Conservation (phyloP, 2,329 filamentous ascomycete genomes). For the Apiospora rasikravindrae region DNA sequence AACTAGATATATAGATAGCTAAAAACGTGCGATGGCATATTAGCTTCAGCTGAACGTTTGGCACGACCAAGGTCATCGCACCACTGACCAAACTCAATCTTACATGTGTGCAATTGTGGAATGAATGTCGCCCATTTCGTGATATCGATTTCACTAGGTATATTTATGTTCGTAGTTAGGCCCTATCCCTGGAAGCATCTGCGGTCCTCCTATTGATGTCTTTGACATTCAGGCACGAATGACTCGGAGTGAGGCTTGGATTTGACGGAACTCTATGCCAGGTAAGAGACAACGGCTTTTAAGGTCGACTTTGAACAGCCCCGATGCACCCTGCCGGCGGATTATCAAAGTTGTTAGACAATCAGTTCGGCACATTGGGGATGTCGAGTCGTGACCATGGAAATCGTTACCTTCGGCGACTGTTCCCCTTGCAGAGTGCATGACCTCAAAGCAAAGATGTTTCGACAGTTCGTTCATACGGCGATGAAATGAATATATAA, state of each 20-base stretch:
- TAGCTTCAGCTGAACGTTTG: not conserved
- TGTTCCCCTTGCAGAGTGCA: not conserved
- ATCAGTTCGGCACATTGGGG: not conserved
- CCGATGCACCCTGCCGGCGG: not conserved
- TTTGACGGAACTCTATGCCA: not conserved
- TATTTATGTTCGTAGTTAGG: no score
- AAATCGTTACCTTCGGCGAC: not conserved
- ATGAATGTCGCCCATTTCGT: no score
- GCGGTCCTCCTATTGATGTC: no score
- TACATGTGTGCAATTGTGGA: no score
- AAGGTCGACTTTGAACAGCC: not conserved
- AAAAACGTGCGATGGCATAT: not conserved
- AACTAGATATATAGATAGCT: no score
- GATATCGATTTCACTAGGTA: no score
- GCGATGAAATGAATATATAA: not conserved
- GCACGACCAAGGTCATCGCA: no score
- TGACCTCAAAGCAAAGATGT: not conserved
- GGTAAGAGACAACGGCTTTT: not conserved
- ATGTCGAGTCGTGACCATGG: not conserved
- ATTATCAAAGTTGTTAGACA: not conserved
- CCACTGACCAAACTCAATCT: no score
- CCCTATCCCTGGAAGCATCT: no score
- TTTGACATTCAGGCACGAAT: not conserved
- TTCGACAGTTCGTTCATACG: not conserved
- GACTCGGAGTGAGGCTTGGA: not conserved